These are phyloP conservation scores for Aspergillus quadricinctus DNA, from an alignment of 2,329 filamentous ascomycete genomes.

Conservation along the genomic window DNA sequence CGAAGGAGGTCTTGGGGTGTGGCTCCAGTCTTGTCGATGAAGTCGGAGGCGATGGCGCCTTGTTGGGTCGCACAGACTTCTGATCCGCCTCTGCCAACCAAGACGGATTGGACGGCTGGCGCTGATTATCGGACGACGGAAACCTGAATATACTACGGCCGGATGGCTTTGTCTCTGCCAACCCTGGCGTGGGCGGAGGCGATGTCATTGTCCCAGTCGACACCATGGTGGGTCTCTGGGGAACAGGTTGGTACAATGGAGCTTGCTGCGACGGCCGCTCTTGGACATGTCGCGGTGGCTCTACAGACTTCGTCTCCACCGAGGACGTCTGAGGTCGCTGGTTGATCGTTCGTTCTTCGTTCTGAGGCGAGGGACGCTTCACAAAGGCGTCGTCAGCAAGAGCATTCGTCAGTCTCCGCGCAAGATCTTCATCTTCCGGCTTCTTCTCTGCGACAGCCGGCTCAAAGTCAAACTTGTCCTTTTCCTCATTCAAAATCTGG, in stretches of 20 bases:
- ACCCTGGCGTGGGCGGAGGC: slow-evolving; percentile 41
- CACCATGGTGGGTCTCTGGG: slow-evolving; percentile 53
- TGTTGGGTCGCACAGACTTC: slow-evolving; percentile 18
- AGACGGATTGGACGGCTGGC: slow-evolving; percentile 48
- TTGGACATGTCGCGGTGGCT: slow-evolving; percentile 18
- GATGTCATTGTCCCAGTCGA: slow-evolving; percentile 79
- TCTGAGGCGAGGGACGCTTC: slow-evolving; percentile 35
- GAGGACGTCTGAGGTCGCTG: slow-evolving; percentile 24
- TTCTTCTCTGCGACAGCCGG: slow-evolving; percentile 44
- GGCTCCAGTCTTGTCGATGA: slow-evolving; percentile 40
- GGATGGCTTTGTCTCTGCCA: slow-evolving; percentile 24
- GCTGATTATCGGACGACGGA: slow-evolving; percentile 43
- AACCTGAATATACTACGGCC: slow-evolving; percentile 52
- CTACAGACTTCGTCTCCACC: slow-evolving; percentile 18
- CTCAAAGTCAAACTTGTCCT: slow-evolving; percentile 80
- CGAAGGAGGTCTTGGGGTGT: slow-evolving; percentile 47
- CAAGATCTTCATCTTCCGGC: slow-evolving; percentile 49
- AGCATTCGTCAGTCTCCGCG: slow-evolving; percentile 66
- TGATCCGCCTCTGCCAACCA: slow-evolving; percentile 31
- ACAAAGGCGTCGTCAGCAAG: slow-evolving; percentile 82
- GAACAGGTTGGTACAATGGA: slow-evolving; percentile 39
- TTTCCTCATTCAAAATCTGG: slow-evolving; percentile 78
- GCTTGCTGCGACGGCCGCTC: slow-evolving; percentile 25
- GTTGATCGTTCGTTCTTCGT: slow-evolving; percentile 23
- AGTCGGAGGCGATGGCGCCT: slow-evolving; percentile 30